Percentiles rank a stretch among this genome's conserved stretches.
Evolutionary conservation across 1,284 basidiomycete species (phyloP).

Genomic region (Cyathus pygmaeus): DNA sequence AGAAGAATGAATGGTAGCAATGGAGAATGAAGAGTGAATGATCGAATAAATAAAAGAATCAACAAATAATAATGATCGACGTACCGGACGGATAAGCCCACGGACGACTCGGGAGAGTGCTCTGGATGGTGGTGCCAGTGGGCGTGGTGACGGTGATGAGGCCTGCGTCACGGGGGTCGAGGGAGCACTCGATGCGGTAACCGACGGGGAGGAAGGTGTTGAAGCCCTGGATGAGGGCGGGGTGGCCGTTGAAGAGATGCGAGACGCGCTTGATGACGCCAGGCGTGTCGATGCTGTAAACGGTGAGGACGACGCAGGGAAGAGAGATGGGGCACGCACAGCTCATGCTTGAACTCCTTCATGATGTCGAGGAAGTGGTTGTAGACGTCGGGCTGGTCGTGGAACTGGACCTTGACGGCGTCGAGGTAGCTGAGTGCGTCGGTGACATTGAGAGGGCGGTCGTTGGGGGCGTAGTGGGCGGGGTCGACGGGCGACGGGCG

Average conservation of each 20-base stretch:
- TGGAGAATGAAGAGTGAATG: too few species aligned
- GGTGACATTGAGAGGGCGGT: conserved; percentile 76
- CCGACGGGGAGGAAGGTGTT: conserved; percentile 97
- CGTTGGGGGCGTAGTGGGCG: conserved; percentile 26
- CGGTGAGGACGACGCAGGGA: conserved; percentile 4
- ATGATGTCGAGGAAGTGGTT: conserved; percentile 97
- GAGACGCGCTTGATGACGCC: conserved; percentile 97
- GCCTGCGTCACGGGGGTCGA: conserved; percentile 54
- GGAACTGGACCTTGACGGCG: conserved; percentile 91
- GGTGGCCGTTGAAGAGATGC: conserved; percentile 91
- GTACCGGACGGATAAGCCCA: too few species aligned
- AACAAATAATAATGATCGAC: conserved; percentile 14
- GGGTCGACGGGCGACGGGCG: conserved; percentile 34
- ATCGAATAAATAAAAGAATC: neutral
- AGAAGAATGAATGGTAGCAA: too few species aligned
- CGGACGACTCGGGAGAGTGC: too few species aligned
- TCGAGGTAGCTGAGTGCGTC: conserved; percentile 96
- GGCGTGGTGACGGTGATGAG: conserved; percentile 83
- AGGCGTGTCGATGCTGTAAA: conserved; percentile 92
- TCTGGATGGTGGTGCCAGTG: conserved; percentile 62
- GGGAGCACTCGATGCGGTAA: conserved; percentile 89
- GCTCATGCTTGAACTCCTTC: conserved; percentile 96
- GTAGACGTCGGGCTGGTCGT: conserved; percentile 90
- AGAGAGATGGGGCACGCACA: conserved; percentile 59
- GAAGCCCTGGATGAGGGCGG: conserved; percentile 94